Evolutionary conservation across 192 early-diverging fungal genomes (phyloP), one percentile per base, ranked within the genome.

Genomic region (Mortierella antarctica): DNA sequence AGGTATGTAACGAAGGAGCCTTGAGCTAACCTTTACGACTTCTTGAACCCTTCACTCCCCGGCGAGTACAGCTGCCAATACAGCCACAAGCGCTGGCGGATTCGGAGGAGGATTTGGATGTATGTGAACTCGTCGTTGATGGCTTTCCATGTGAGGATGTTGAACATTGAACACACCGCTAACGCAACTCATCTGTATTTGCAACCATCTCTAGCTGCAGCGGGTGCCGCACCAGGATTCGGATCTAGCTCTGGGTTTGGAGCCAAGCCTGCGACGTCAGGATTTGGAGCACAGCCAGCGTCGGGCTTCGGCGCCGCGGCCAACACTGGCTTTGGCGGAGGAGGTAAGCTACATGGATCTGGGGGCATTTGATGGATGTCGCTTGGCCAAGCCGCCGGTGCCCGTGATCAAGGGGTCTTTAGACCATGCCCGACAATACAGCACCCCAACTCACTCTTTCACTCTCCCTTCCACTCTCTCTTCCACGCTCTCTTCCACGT

Each of bases 51-150:
- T 20, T 39, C 44, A 31, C 21, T 8, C n/a, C 4, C 17, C 53
- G 45, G 20, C 12, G 52, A 41, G 39, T 51, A 51, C 7, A 66
- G 71, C 44, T 0, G n/a, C 47, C 18, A 65, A 53, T n/a, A 52
- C 68, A 62, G 9, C 68, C 18, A 42, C 57, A 2, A 58, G 64
- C 20, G 20, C 65, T 5, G 70, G 70, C 44, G 65, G 70, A 51
- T 80, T 80, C 57, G 77, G 77, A 20, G 77, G 77, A 52, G 77
- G 77, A 52, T 80, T 80, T 68, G 77, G 77, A 72, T 45, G 77
- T 80, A 72, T 15, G 67, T 47, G 52, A n/a, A 40, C 15, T 44
- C 20, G n/a, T 42, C 15, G 1, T n/a, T 51, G 50, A 12, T 55
- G 54, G 11, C 23, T 15, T 21, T 8, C 54, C 50, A 51, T 51